Evolutionary conservation across 2,329 filamentous ascomycete genomes (phyloP), one percentile per base, ranked within the genome.

Genomic region (Sarocladium oryzae): DNA sequence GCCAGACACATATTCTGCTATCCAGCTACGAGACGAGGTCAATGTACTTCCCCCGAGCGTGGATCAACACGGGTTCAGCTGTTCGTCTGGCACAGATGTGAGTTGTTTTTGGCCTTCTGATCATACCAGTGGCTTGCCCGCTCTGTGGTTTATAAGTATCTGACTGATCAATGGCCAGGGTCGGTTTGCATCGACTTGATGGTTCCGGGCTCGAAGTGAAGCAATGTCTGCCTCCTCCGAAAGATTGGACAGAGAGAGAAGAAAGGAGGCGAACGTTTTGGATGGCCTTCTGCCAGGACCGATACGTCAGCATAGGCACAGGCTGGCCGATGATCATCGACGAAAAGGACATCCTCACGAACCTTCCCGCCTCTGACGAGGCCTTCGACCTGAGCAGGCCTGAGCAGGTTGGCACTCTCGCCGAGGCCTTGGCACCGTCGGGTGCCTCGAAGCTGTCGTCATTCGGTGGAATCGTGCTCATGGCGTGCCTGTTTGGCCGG

Each of bases 291-390:
- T 89, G 86, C 59, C 75, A 90, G 56, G 93, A 97, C 63, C 82
- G 93, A 50, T 97, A 96, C 68, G 88, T 90, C 5, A 96, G 90
- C 61, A 93, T 96, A 52, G 93, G 93, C 30, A 97, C 93, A 2
- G 93, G 93, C 6, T 97, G 93, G 93, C 93, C 93, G 1, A 92
- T 97, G 88, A 84, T 81, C 1, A 81, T 97, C 51, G 92, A 97
- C 57, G 93, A 99, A 69, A 81, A 79, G 63, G 93, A 99, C 72
- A 88, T 97, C 57, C 76, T 87, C 71, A 95, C 90, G 21, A 86
- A 90, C 57, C 74, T 99, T 23, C 93, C 93, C 2, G 73, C 86
- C 2, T 86, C 85, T 1, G 92, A 97, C 53, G 87, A 95, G 49
- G 85, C 89, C 1, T 99, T 88, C 61, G 79, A 91, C 18, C 84